Conservation (phyloP, 176 grass and related monocot species). For the Eremochloa ophiuroides region DNA sequence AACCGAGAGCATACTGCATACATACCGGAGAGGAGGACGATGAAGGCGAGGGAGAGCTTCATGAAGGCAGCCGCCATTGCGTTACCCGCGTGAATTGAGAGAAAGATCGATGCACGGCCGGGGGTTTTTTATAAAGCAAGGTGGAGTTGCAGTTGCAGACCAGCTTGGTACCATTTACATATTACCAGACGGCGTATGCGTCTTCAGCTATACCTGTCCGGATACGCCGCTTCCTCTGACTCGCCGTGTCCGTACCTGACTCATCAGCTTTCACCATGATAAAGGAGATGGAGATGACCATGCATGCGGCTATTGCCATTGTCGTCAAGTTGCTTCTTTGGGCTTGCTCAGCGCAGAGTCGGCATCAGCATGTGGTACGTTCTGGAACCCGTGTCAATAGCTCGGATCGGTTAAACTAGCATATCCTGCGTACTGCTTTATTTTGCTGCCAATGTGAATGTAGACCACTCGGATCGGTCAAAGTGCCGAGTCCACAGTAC, state of each 20-base stretch:
- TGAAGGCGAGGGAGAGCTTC: slow-evolving; percentile 36
- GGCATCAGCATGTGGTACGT: not conserved
- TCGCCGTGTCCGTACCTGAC: not conserved
- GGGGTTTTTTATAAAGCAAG: not conserved
- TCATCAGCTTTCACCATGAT: no score
- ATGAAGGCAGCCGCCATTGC: not conserved
- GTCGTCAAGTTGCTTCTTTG: not conserved
- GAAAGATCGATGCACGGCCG: not conserved
- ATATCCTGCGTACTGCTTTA: not conserved
- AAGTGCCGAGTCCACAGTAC: not conserved
- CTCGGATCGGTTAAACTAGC: no score
- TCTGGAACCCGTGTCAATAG: not conserved
- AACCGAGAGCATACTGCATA: not conserved
- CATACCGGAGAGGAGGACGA: slow-evolving; percentile 26
- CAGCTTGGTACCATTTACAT: no score
- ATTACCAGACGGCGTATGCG: not conserved
- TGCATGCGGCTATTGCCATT: not conserved
- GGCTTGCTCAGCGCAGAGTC: not conserved
- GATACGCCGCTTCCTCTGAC: not conserved
- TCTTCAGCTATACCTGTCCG: not conserved
- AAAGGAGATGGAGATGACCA: no score
- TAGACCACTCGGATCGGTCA: not conserved
- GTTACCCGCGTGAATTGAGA: not conserved
- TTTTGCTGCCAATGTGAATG: not conserved
- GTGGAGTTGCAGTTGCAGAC: not conserved